phyloP scores from a whole-genome alignment of 2,329 filamentous ascomycete genomes.

The Sclerotinia sclerotiorum region DNA sequence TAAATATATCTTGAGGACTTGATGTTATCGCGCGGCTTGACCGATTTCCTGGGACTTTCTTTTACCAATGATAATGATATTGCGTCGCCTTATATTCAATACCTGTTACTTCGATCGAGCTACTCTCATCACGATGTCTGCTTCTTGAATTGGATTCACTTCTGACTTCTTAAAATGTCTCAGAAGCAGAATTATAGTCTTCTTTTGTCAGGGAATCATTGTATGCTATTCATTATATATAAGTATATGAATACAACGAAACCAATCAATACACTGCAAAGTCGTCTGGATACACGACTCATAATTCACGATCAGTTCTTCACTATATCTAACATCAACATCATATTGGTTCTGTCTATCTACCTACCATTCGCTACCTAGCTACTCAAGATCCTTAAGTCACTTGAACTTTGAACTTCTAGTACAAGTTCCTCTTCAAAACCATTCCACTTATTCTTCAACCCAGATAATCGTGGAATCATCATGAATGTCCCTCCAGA shows the following conservation, averaged over 20 bases:
- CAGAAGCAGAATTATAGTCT: neutral
- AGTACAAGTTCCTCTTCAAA: neutral
- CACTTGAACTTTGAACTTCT: neutral
- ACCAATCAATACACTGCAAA: neutral
- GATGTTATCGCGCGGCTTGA: neutral
- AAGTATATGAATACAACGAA: neutral
- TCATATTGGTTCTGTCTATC: neutral
- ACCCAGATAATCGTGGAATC: neutral
- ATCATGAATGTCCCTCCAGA: conserved; percentile 34
- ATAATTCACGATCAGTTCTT: neutral
- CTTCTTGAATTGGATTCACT: neutral
- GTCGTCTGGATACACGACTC: neutral
- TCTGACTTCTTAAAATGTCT: neutral
- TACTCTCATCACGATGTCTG: neutral
- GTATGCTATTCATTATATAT: neutral
- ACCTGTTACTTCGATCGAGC: neutral
- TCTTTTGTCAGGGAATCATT: neutral
- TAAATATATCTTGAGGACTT: neutral
- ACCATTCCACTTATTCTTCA: neutral
- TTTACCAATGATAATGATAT: neutral
- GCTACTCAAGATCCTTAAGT: neutral
- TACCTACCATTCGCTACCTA: no score
- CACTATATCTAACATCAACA: neutral
- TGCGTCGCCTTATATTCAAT: neutral
- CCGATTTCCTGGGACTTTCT: neutral